Percentiles rank a stretch among this genome's conserved stretches.
Conservation (phyloP, 1,139 yeast species). For the Meyerozyma guilliermondii region DNA sequence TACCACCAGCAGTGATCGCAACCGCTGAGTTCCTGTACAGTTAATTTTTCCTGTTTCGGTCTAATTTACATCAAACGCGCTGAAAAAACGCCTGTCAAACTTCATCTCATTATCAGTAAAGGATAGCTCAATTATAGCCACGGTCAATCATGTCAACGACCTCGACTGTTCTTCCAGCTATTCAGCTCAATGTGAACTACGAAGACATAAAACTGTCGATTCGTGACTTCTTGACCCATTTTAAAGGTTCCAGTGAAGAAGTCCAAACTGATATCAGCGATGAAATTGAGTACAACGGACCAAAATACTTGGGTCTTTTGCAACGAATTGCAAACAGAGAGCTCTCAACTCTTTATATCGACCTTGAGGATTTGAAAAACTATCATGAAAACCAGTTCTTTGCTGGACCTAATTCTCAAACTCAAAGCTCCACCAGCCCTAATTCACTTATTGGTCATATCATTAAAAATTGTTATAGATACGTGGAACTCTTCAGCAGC, state of each 20-base stretch:
- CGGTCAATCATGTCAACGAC: conserved; percentile 24
- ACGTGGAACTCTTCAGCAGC: conserved; percentile 67
- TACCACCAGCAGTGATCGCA: too few species aligned
- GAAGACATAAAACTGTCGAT: conserved; percentile 47
- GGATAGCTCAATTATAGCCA: not conserved
- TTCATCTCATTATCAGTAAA: not conserved
- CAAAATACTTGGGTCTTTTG: conserved; percentile 72
- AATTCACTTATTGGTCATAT: conserved; percentile 51
- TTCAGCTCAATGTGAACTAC: conserved; percentile 61
- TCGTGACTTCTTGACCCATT: conserved; percentile 57
- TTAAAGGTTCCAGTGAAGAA: conserved; percentile 35
- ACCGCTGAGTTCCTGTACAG: not conserved
- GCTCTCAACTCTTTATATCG: conserved; percentile 59
- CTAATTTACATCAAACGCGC: not conserved
- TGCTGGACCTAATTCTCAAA: conserved; percentile 15
- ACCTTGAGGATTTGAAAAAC: conserved; percentile 74
- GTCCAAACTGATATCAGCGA: conserved; percentile 15
- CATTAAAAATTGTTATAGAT: conserved; percentile 70
- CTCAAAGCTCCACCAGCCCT: conserved; percentile 19
- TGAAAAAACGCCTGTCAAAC: not conserved
- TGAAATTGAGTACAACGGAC: conserved; percentile 33
- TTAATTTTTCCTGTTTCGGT: not conserved
- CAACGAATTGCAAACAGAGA: conserved; percentile 86
- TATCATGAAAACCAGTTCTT: conserved; percentile 49
- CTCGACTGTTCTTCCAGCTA: conserved; percentile 44